Conservation (phyloP, 208 protist species). For the Acanthamoeba castellanii region DNA sequence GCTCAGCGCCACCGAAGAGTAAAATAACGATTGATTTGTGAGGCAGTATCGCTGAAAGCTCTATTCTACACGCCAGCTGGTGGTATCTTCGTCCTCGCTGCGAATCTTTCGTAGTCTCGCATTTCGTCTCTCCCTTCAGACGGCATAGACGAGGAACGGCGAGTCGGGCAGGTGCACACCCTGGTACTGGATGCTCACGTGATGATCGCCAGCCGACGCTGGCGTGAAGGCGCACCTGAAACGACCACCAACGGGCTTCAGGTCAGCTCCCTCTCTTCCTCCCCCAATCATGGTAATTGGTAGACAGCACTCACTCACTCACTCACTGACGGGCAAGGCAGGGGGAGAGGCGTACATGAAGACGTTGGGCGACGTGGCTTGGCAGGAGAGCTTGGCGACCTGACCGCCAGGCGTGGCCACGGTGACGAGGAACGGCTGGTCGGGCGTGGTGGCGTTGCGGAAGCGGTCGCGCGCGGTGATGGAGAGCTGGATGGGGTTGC, state of each 20-base stretch:
- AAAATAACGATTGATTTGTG: neutral
- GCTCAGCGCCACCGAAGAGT: neutral
- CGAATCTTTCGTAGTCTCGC: no score
- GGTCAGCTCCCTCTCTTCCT: neutral
- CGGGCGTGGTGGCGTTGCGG: neutral
- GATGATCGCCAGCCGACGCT: neutral
- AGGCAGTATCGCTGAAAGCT: no score
- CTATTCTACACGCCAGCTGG: neutral
- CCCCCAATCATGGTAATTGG: no score
- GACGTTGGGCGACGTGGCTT: slow-evolving; percentile 17
- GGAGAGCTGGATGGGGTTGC: slow-evolving; percentile 53
- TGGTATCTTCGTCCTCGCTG: neutral
- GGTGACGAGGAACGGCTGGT: neutral
- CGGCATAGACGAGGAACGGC: neutral
- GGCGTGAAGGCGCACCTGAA: neutral
- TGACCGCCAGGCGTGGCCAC: neutral
- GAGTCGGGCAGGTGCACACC: neutral
- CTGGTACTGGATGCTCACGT: slow-evolving; percentile 15
- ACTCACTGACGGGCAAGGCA: neutral
- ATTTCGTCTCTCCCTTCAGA: neutral
- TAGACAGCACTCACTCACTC: neutral
- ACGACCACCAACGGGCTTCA: neutral
- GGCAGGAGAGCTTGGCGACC: slow-evolving; percentile 46
- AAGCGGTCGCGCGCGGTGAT: slow-evolving; percentile 52
- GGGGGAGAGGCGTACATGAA: slow-evolving; percentile 5